Percentiles rank a stretch among this genome's conserved stretches.
phyloP scores from a whole-genome alignment of 345 rosid species.

The Aurinia saxatilis region DNA sequence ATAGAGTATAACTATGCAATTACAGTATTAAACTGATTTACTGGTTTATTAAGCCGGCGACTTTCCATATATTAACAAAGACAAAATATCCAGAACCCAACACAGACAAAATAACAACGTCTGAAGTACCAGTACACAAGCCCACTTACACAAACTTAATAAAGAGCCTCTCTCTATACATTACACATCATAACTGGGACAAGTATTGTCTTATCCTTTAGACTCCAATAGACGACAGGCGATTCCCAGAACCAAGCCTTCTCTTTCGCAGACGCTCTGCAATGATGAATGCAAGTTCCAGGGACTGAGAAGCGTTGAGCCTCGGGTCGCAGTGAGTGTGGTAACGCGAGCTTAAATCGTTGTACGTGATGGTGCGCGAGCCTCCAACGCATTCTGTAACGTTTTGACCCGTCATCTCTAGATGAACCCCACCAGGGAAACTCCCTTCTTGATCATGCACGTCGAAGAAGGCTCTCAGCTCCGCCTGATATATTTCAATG shows the following conservation, averaged over 20 bases:
- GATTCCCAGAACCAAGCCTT: conserved; percentile 23
- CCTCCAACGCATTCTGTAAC: conserved; percentile 62
- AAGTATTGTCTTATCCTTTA: conserved; percentile 4
- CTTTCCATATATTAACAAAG: neutral
- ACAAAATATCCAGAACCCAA: no score
- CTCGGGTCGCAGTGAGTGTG: conserved; percentile 53
- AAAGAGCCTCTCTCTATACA: conserved; percentile 12
- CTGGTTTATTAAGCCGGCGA: neutral
- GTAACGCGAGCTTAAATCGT: conserved; percentile 49
- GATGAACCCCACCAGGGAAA: conserved; percentile 51
- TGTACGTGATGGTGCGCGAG: conserved; percentile 43
- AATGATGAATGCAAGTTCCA: conserved; percentile 49
- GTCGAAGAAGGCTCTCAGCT: conserved; percentile 53
- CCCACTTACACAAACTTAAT: neutral
- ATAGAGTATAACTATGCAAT: no score
- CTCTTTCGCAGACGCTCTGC: conserved; percentile 43
- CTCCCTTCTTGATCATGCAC: conserved; percentile 62
- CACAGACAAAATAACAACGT: neutral
- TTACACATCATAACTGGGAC: neutral
- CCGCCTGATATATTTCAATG: conserved; percentile 28
- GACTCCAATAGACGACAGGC: conserved; percentile 17
- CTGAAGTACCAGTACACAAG: neutral
- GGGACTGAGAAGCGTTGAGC: conserved; percentile 52
- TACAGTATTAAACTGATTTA: no score
- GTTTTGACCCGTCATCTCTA: conserved; percentile 57